Evolutionary conservation across 441 rosid species (phyloP).

Genomic region (Eugenia klotzschiana): DNA sequence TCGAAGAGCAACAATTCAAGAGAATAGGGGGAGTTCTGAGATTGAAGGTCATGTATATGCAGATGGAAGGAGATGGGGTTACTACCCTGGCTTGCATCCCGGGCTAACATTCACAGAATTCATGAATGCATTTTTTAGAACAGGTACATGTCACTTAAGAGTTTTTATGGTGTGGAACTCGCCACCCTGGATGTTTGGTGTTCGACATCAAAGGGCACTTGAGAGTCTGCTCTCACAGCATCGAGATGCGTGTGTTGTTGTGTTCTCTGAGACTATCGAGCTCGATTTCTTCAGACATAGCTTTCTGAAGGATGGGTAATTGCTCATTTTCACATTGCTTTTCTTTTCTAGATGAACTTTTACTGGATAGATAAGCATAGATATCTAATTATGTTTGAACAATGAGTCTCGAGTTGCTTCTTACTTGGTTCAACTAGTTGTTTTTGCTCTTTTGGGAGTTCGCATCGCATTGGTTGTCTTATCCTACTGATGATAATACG

Average conservation of each 20-base stretch:
- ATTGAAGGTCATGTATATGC: slow-evolving; percentile 47
- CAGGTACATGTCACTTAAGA: slow-evolving; percentile 41
- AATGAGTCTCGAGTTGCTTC: not conserved
- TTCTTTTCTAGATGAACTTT: not conserved
- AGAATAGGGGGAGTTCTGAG: slow-evolving; percentile 20
- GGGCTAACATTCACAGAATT: slow-evolving; percentile 59
- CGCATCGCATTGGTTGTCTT: not conserved
- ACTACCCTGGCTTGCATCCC: slow-evolving; percentile 63
- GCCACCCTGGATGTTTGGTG: slow-evolving; percentile 86
- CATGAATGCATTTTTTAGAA: slow-evolving; percentile 49
- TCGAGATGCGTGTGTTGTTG: slow-evolving; percentile 67
- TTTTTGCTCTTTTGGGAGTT: not conserved
- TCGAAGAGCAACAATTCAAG: not conserved
- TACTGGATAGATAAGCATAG: not conserved
- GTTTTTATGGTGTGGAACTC: slow-evolving; percentile 93
- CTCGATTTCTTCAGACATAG: slow-evolving; percentile 70
- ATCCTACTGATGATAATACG: not conserved
- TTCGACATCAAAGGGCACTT: slow-evolving; percentile 82
- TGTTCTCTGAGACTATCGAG: slow-evolving; percentile 79
- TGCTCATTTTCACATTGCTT: not conserved
- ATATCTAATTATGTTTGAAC: not conserved
- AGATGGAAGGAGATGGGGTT: slow-evolving; percentile 91
- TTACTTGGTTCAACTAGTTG: not conserved
- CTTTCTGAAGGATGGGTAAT: slow-evolving; percentile 81
- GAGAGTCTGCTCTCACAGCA: slow-evolving; percentile 78